Evolutionary conservation across 192 early-diverging fungal genomes (phyloP).

Genomic region (Funneliformis mosseae): DNA sequence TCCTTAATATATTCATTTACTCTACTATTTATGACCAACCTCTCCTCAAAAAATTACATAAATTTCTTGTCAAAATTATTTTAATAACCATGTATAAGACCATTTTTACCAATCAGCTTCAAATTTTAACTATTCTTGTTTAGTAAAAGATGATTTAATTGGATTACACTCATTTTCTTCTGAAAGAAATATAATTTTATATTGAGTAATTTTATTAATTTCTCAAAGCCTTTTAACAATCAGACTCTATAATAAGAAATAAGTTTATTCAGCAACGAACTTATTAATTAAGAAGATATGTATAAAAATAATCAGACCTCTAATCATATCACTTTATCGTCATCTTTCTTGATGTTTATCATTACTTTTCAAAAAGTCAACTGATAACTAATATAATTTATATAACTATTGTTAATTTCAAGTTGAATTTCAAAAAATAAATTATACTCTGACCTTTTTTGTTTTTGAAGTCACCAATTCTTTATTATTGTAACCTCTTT

Average conservation of each 20-base stretch:
- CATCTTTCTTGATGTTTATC: not conserved
- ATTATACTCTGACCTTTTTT: constrained; percentile 4
- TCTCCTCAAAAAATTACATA: not conserved
- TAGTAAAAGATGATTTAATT: not conserved
- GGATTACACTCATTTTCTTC: constrained; percentile 14
- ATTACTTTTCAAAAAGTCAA: not conserved
- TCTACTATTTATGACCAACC: not conserved
- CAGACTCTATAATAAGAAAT: constrained; percentile 14
- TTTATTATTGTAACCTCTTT: too few species aligned
- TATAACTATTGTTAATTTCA: not conserved
- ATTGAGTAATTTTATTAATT: not conserved
- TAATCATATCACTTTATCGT: not conserved
- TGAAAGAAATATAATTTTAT: not conserved
- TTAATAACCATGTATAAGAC: constrained; percentile 12
- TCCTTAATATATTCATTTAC: not conserved
- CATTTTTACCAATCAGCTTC: constrained; percentile 2
- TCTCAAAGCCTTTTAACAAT: not conserved
- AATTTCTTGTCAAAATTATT: not conserved
- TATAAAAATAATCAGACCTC: constrained; percentile 10
- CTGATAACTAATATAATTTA: constrained; percentile 11
- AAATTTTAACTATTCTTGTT: constrained; percentile 18
- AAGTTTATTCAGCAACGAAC: not conserved
- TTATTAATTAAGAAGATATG: constrained; percentile 12
- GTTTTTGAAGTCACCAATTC: not conserved
- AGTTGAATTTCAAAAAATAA: not conserved